Evolutionary conservation across 345 rosid genomes (phyloP), one percentile per base, ranked within the genome.

Genomic region (Mercurialis annua): DNA sequence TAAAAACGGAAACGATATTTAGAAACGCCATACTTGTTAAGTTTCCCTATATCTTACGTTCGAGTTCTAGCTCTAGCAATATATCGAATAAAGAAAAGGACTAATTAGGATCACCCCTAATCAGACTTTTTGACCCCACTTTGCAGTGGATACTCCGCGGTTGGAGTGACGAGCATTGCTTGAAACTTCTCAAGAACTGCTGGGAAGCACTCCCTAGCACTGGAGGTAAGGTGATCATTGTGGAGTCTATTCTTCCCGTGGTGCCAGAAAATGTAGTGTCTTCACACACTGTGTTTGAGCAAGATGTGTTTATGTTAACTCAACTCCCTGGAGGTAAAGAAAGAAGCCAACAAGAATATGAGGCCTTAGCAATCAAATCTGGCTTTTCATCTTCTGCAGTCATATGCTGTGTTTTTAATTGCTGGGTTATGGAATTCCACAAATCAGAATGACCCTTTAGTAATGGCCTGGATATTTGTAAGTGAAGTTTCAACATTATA

Each of bases 241-340:
- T 74, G 63, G 82, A 83, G 51, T 54, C 81, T 0, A 75, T 85
- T 69, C 70, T 79, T 27, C 81, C 89, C 1, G 64, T 20, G 59
- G 47, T 48, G 5, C 74, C 81, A 0, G 73, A 80, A 47, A 66
- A 55, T 57, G 55, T 67, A 0, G 75, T 77, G 29, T 64, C 78
- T 10, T 71, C 85, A 0, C 76, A 76, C 44, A 75, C 80, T 31
- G 85, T 71, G 8, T 80, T 46, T 34, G 73, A 64, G 57, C 76
- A 71, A 68, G 87, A 81, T 61, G n/a, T 85, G 49, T n/a, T 77
- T 0, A 80, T 87, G 90, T 55, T 83, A 31, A 80, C 81, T n/a
- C 78, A 66, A 49, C 75, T 20, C 33, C 74, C 79, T 0, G 82
- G 82, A 0, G 90, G 83, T 0, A 81, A 79, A 67, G 88, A 83